Evolutionary conservation across 2,329 filamentous ascomycete genomes (phyloP).

Genomic region (Thielaviopsis populi): DNA sequence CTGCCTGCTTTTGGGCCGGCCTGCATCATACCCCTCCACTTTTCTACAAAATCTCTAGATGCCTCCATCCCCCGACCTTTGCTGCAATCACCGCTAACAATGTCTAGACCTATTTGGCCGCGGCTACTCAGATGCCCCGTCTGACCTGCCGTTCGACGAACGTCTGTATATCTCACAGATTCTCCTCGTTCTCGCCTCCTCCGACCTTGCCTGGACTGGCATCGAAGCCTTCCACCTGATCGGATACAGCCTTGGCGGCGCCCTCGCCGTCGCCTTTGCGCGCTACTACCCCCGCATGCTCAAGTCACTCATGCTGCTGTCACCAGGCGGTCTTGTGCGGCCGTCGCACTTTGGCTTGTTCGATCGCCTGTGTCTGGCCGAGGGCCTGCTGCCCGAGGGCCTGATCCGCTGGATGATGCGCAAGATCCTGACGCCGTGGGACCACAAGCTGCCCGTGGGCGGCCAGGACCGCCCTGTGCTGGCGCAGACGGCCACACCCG

Average conservation of each 20-base stretch:
- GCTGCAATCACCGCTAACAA: background rate
- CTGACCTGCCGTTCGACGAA: conserved; percentile 43
- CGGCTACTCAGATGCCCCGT: conserved; percentile 59
- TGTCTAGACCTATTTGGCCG: conserved; percentile 53
- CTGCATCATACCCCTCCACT: background rate
- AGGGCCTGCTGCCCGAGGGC: conserved; percentile 42
- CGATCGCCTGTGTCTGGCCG: conserved; percentile 48
- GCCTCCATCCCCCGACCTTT: background rate
- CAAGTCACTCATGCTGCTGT: conserved; percentile 48
- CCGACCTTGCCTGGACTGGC: conserved; percentile 39
- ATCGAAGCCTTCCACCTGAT: conserved; percentile 50
- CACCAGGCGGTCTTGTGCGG: conserved; percentile 55
- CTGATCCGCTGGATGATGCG: conserved; percentile 40
- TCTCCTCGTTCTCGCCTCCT: conserved; percentile 49
- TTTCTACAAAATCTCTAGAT: background rate
- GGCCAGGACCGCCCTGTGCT: conserved; percentile 25
- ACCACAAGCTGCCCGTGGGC: conserved; percentile 26
- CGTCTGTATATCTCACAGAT: conserved; percentile 52
- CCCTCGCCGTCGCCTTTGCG: conserved; percentile 54
- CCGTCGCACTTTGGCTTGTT: conserved; percentile 43
- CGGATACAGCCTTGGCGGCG: conserved; percentile 70
- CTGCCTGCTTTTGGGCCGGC: background rate
- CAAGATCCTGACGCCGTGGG: conserved; percentile 32
- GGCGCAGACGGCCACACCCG: conserved; percentile 23
- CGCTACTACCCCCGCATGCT: conserved; percentile 51